Evolutionary conservation across 129 eudicot genomes (phyloP).

Genomic region (Escallonia rubra): DNA sequence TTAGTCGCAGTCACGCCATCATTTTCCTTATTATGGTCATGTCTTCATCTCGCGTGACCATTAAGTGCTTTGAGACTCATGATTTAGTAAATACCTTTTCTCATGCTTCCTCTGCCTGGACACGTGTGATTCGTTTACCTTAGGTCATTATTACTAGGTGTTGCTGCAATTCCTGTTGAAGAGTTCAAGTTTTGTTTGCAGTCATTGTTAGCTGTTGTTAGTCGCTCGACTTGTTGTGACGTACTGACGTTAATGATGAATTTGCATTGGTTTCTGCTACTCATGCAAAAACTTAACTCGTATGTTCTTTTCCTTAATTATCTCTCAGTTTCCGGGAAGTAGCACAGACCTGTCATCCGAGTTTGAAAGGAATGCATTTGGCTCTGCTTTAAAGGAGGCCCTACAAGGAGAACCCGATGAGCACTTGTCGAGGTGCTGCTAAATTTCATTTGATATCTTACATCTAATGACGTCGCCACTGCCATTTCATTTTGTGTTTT

Average conservation of each 20-base stretch:
- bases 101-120: too few relatives aligned
- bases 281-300: neutral
- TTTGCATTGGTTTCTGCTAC: conserved; percentile 3
- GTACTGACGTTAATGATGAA: neutral
- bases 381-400: conserved; percentile 61
- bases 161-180: too few relatives aligned
- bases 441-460: conserved; percentile 4
- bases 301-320: neutral
- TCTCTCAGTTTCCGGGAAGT: conserved; percentile 80
- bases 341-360: conserved; percentile 54
- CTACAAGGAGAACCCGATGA: conserved; percentile 67
- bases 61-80: too few relatives aligned
- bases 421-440: conserved; percentile 44
- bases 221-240: too few relatives aligned
- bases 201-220: too few relatives aligned
- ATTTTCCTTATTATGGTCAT: too few relatives aligned
- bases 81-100: too few relatives aligned
- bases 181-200: too few relatives aligned
- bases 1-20: too few relatives aligned
- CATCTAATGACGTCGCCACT: conserved; percentile 3
- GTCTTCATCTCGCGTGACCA: too few relatives aligned
- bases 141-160: too few relatives aligned
- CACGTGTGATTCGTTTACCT: too few relatives aligned
- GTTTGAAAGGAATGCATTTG: conserved; percentile 58
- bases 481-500: neutral